Base-by-base conservation (phyloP, 2,329 filamentous ascomycete species). In the Fusarium longipes region DNA sequence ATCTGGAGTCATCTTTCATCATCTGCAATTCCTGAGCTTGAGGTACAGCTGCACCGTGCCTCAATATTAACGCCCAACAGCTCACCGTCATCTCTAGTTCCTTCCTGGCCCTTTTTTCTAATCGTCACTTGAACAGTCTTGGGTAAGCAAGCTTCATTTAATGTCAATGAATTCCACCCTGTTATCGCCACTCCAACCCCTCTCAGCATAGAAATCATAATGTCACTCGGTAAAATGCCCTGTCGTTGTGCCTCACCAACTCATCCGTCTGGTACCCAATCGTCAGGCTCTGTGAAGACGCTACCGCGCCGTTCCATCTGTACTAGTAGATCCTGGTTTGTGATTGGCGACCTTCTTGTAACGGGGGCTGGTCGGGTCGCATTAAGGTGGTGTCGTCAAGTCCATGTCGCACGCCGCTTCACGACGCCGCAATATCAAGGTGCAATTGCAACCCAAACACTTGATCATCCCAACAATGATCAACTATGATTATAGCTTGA, bases 171-270 rank as follows among this genome's bases (percentile, higher is more conserved):
- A 42, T 47, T 18, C 29, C 32, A 6, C 42, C 18, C 20, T 45
- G n/a, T 45, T 56, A 44, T 63, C 27, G 65, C 65, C 61, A 68
- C 65, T 27, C 60, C 65, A 66, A 35, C 66, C 66, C 53, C 60
- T 55, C 48, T 39, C 42, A 30, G 50, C 50, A 43, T 59, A 62
- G 17, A 59, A 56, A 24, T 24, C 59, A 20, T 42, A 65, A 52
- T 48, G 36, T n/a, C 55, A 47, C 65, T 52, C 55, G 27, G 24
- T 17, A 56, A 38, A 65, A 40, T 52, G 54, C 49, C 36, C 43
- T 38, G 53, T 43, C 38, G 14, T 44, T 47, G 39, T 53, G 43
- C 65, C 57, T 69, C 52, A 67, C 50, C 65, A 61, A 36, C 49
- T 63, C 57, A 67, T 42, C 50, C 33, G 4, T 39, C 38, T 25